phyloP scores from a whole-genome alignment of 257 asterid genomes.

The Solanum rostratum region DNA sequence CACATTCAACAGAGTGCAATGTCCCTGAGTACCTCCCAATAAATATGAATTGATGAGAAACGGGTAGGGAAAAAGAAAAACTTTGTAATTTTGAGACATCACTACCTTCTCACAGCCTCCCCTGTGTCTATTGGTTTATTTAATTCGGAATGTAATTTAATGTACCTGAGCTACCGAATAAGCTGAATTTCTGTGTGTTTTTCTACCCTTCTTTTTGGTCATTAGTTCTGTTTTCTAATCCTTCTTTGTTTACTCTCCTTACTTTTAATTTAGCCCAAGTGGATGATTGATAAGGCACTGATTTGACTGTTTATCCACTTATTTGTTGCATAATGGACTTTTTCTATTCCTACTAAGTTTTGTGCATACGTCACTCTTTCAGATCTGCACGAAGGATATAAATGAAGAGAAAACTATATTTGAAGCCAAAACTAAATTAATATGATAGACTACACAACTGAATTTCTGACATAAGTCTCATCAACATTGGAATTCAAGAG shows the following conservation, averaged over 20 bases:
- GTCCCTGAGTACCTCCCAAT: background rate
- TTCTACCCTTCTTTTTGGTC: background rate
- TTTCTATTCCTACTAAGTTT: background rate
- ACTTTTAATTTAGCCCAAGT: background rate
- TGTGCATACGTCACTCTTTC: background rate
- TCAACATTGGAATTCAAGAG: background rate
- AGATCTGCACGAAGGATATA: background rate
- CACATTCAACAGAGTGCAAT: background rate
- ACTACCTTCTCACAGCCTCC: background rate
- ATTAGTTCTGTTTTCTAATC: background rate
- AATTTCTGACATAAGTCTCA: background rate
- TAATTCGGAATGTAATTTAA: background rate
- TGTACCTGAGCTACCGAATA: background rate
- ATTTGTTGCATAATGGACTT: background rate
- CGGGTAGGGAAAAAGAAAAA: background rate
- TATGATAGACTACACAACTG: background rate
- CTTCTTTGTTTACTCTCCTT: background rate
- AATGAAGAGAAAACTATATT: background rate
- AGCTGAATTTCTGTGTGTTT: background rate
- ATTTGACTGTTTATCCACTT: background rate
- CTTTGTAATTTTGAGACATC: background rate
- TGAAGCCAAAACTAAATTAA: background rate
- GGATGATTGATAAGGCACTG: background rate
- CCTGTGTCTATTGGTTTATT: background rate
- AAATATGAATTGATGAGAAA: background rate